Evolutionary conservation across 2,329 filamentous ascomycete genomes (phyloP).

Genomic region (Fusarium dimerum): DNA sequence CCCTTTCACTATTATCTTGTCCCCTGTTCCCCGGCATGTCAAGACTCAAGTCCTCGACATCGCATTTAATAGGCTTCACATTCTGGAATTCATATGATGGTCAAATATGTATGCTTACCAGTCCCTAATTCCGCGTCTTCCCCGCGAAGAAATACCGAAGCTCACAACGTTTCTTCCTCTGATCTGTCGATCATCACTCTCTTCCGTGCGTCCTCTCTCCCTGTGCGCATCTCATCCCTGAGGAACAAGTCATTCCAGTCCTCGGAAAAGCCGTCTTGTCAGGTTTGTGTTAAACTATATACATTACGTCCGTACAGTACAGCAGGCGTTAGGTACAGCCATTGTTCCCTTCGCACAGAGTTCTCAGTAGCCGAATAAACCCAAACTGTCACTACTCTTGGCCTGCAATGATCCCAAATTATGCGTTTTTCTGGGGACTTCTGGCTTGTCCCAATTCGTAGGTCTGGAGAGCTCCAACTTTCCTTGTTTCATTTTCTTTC

Average conservation of each 20-base stretch:
- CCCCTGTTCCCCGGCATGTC: constrained; percentile 6
- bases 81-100: not conserved
- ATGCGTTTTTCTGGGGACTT: too few species aligned
- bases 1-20: constrained; percentile 16
- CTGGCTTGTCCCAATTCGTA: not conserved
- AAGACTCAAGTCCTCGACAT: not conserved
- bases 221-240: constrained; percentile 5
- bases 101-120: not conserved
- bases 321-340: too few species aligned
- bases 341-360: too few species aligned
- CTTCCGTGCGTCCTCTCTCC: constrained; percentile 10
- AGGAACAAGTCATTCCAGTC: not conserved
- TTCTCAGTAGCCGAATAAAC: not conserved
- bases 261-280: not conserved
- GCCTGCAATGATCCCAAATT: too few species aligned
- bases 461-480: not conserved
- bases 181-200: constrained; percentile 7
- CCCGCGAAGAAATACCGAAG: constrained; percentile 6
- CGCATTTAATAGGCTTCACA: not conserved
- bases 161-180: constrained; percentile 4
- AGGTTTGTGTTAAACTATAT: too few species aligned
- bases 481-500: not conserved
- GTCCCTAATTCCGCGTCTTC: constrained; percentile 1
- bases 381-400: not conserved
- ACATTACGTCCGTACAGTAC: too few species aligned